Evolutionary conservation across 768 basidiomycete genomes (phyloP), one percentile per base, ranked within the genome.

Genomic region (Suillus discolor): DNA sequence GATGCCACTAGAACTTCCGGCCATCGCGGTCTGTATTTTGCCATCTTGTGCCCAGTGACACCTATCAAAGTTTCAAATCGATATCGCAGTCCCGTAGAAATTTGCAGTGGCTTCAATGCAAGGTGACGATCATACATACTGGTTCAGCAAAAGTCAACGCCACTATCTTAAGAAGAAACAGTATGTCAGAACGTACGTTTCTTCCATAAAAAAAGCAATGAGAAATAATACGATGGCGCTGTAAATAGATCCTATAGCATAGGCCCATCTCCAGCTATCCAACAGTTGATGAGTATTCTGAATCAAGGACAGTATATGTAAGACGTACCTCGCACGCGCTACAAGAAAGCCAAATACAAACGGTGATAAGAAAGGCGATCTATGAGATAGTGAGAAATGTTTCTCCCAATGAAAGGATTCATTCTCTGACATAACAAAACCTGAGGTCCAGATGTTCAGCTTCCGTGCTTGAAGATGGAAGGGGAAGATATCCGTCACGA

Each of bases 381-480:
- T 66, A 80, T 9, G 79, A 81, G 64, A 82, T 78, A 2, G 77
- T 71, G 64, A 75, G 76, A 0, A 76, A 74, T 1, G 68, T 72
- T 1, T 73, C 62, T 70, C 69, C 74, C 5, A 74, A 75, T 2
- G 78, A 79, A 38, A 77, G 15, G 4, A n/a, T 15, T 2, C 15
- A 86, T 70, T 79, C 86, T 87, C 12, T 85, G 87, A 25, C 76
- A 76, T 69, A 57, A 87, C 75, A 72, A 85, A 84, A 0, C 84
- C 85, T 63, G 83, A 77, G 1, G 85, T 85, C 86, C 85, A 86
- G 28, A 84, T 63, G 61, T 83, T 84, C 36, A 85, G 74, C 75
- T 83, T 84, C 31, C 81, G 77, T 4, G 83, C 84, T 66, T 86
- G 84, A 12, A 83, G 76, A 62, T 86, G 85, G 73, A 86, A 86